phyloP scores from a whole-genome alignment of 2,329 filamentous ascomycete species.

The Aaosphaeria arxii region DNA sequence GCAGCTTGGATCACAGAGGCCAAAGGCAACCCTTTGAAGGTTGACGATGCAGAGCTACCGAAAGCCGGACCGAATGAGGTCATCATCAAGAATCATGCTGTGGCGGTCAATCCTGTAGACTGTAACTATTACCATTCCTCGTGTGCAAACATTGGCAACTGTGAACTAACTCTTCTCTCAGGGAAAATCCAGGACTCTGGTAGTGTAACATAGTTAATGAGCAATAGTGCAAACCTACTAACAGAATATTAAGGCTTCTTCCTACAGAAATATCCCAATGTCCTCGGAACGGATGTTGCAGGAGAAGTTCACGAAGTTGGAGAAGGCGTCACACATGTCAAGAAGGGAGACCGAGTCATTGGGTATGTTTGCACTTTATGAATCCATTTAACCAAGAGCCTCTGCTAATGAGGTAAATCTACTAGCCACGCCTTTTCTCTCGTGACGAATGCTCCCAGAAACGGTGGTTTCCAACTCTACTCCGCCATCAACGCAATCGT shows the following conservation, averaged over 20 bases:
- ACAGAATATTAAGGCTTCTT: constrained; percentile 35
- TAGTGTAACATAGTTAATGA: constrained; percentile 2
- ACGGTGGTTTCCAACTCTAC: constrained; percentile 37
- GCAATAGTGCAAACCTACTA: not conserved
- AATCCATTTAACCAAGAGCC: not conserved
- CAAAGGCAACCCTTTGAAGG: constrained; percentile 25
- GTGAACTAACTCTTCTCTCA: constrained; percentile 4
- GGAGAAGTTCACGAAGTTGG: constrained; percentile 48
- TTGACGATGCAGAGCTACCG: constrained; percentile 26
- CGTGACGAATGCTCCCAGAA: constrained; percentile 13
- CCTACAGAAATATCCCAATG: constrained; percentile 29
- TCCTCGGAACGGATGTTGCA: constrained; percentile 43
- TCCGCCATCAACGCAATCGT: constrained; percentile 23
- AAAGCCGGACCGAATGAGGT: constrained; percentile 28
- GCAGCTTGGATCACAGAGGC: constrained; percentile 29
- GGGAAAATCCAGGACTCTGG: constrained; percentile 34
- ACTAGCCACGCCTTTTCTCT: constrained; percentile 25
- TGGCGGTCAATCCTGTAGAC: constrained; percentile 32
- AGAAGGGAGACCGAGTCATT: constrained; percentile 45
- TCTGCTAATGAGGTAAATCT: not conserved
- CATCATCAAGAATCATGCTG: constrained; percentile 31
- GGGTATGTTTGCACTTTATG: constrained; percentile 17
- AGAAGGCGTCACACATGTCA: constrained; percentile 43
- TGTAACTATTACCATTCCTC: constrained; percentile 8
- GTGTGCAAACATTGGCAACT: not conserved